Percentiles rank a stretch among this genome's conserved stretches.
phyloP scores from a whole-genome alignment of 768 basidiomycete genomes.

The Pseudohyphozyma bogoriensis region DNA sequence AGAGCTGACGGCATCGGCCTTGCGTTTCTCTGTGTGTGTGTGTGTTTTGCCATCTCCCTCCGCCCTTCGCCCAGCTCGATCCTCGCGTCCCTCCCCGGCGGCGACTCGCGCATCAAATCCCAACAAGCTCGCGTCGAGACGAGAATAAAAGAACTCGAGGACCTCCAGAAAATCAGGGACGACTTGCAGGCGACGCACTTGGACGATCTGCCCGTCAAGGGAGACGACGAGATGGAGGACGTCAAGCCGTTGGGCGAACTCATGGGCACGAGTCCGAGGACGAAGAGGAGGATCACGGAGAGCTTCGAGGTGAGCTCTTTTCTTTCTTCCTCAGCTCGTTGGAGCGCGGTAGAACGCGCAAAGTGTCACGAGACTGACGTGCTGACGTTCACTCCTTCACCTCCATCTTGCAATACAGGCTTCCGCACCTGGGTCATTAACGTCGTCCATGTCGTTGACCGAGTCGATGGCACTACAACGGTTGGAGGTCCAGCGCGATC shows the following conservation, averaged over 20 bases:
- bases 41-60: too few species aligned
- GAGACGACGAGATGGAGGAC: neutral
- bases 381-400: neutral
- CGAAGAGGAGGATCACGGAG: slow-evolving; percentile 17
- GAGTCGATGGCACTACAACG: slow-evolving; percentile 22
- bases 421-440: neutral
- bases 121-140: slow-evolving; percentile 10
- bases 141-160: slow-evolving; percentile 6
- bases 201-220: neutral
- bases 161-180: slow-evolving; percentile 2
- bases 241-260: neutral
- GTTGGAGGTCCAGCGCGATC: slow-evolving; percentile 8
- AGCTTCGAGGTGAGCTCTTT: slow-evolving; percentile 3
- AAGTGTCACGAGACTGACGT: rapidly evolving
- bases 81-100: slow-evolving; percentile 15
- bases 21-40: neutral
- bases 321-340: too few species aligned
- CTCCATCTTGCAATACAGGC: neutral
- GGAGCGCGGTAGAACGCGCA: too few species aligned
- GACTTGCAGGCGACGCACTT: slow-evolving; percentile 14
- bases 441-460: slow-evolving; percentile 9
- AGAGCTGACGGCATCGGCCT: neutral
- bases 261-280: slow-evolving; percentile 5
- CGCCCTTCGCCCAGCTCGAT: neutral
- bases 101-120: neutral